Evolutionary conservation across 768 basidiomycete genomes (phyloP), one percentile per base, ranked within the genome.

Genomic region (Podaxis mareebaensis): DNA sequence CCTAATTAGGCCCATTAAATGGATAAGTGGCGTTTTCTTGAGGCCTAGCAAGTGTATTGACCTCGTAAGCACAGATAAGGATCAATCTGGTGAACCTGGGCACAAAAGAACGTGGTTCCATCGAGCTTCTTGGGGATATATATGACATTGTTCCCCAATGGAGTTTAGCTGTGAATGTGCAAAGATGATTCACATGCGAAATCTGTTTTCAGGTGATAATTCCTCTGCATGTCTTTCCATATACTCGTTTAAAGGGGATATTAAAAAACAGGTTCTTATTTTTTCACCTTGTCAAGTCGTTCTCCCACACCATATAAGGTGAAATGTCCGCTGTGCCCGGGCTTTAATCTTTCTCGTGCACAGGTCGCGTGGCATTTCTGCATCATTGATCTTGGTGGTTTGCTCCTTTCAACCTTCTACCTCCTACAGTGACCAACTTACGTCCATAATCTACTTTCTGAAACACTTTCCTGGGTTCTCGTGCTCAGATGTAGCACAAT

Each of bases 331-430:
- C 42, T 42, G 24, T 33, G 20, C 28, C 56, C 0, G 56, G n/a
- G 56, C 22, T 58, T 33, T 1, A 58, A 58, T 58, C 10, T 58
- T 6, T 13, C 56, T 58, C 56, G 56, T 40, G 56, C 44, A 40
- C 40, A 22, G 17, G 56, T 58, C 30, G 60, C 39, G 49, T 53
- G 52, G 53, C 28, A 11, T 36, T 57, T 42, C 12, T 22, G 42
- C 56, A 44, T 46, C 42, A 58, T 56, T 26, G 6, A 39, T 24
- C 17, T 57, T 44, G 8, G 15, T 24, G 13, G 7, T 24, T 44
- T 28, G 12, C 40, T 44, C 40, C 56, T 56, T 42, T 56, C n/a
- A 22, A 36, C 33, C 39, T 40, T 42, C 22, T 15, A 38, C 38
- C 54, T 38, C 54, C 36, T 10, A 22, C 54, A 39, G 7, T 40